Evolutionary conservation across 768 basidiomycete species (phyloP), one percentile per base, ranked within the genome.

Genomic region (Lactarius hengduanensis): DNA sequence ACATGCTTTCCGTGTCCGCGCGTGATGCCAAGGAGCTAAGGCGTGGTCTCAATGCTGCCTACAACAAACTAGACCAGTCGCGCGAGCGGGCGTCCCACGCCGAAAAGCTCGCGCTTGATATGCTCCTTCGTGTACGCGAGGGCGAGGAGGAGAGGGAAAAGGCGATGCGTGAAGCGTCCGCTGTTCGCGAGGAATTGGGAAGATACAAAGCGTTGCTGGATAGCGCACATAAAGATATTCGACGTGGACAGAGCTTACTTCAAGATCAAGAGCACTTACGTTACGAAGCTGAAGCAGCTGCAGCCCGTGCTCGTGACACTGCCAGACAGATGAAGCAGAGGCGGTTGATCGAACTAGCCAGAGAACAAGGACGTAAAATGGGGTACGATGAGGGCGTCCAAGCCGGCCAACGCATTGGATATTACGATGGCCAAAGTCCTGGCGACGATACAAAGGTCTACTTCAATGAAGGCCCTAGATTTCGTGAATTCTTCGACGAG

Each of bases 101-200:
- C n/a, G 81, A 83, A 67, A 75, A 75, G 47, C 78, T 81, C 45
- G 81, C 81, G n/a, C 74, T 81, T 54, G 82, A 82, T 56, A 77
- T 82, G 67, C 80, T 80, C 28, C 73, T 76, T 61, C 76, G 78
- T 30, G 74, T 83, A 63, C 78, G 77, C 57, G 72, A 75, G 47
- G 78, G 77, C 11, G 80, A 78, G 32, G 79, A 80, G 15, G 77
- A 75, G 40, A 77, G 80, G 47, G 67, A 76, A 8, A 72, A 73
- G 15, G 73, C 80, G 1, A 79, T 82, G 67, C 77, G 77, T 26
- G 80, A 82, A 3, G 69, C 74, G 0, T 73, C 76, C 15, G 73
- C 77, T 41, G 73, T 76, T 3, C 72, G 73, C 53, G 80, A 82
- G 68, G 82, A 83, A 66, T 74, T 84, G 43, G 77, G 76, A 58